Percentiles rank a stretch among this genome's conserved stretches.
phyloP scores from a whole-genome alignment of 2,329 filamentous ascomycete genomes.

The Sclerotinia minor region DNA sequence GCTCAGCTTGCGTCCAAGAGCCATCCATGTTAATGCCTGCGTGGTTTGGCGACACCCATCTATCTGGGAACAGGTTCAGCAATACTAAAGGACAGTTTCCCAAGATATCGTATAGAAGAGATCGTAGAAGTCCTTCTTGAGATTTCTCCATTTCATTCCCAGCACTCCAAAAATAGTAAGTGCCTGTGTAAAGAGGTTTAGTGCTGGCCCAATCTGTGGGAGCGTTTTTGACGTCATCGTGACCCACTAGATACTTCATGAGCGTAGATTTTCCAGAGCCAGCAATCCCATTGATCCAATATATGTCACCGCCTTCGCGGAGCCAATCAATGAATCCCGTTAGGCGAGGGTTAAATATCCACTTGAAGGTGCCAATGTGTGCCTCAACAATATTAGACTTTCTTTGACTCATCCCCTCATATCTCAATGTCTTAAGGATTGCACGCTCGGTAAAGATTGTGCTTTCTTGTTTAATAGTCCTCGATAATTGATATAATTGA shows the following conservation, averaged over 20 bases:
- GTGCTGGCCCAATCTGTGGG: conserved; percentile 36
- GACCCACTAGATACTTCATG: conserved; percentile 30
- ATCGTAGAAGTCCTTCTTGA: conserved; percentile 26
- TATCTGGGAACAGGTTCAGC: conserved; percentile 13
- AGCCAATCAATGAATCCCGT: conserved; percentile 27
- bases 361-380: conserved; percentile 1
- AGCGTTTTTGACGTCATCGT: conserved; percentile 24
- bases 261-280: conserved; percentile 30
- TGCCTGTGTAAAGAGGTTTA: conserved; percentile 37
- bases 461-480: neutral
- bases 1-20: neutral
- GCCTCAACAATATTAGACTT: neutral
- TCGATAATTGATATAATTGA: neutral
- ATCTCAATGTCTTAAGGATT: neutral
- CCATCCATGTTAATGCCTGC: neutral
- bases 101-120: conserved; percentile 25
- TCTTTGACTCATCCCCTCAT: neutral
- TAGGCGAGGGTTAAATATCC: neutral
- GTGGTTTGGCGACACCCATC: neutral
- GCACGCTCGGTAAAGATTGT: neutral
- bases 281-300: conserved; percentile 34
- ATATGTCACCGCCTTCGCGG: conserved; percentile 5
- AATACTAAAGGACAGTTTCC: conserved; percentile 3
- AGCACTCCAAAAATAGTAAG: conserved; percentile 50
- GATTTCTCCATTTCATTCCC: conserved; percentile 37